Evolutionary conservation across 768 basidiomycete genomes (phyloP).

Genomic region (Mrakia hoshinonis): DNA sequence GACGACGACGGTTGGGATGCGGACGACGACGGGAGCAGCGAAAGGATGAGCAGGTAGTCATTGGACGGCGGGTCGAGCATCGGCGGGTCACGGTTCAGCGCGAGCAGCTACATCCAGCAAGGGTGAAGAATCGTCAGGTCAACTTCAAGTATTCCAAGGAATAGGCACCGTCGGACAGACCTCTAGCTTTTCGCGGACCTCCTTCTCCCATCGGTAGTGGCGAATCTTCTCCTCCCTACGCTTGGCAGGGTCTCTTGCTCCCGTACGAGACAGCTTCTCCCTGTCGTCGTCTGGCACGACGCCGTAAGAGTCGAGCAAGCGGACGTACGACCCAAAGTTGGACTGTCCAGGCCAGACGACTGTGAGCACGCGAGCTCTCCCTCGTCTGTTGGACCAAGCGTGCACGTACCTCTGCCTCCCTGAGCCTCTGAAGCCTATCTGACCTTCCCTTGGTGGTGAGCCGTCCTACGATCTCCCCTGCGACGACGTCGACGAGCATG

Average conservation of each 20-base stretch:
- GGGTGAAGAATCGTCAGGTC: not conserved
- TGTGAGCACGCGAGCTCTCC: not conserved
- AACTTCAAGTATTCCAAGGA: not conserved
- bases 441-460: conserved; percentile 34
- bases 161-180: conserved; percentile 41
- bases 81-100: not conserved
- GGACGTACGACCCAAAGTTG: conserved; percentile 34
- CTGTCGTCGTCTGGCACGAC: conserved; percentile 35
- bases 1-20: not conserved
- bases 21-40: conserved; percentile 16
- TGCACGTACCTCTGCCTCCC: conserved; percentile 36
- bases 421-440: conserved; percentile 34
- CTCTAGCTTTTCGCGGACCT: conserved; percentile 60
- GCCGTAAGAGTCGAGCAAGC: conserved; percentile 35
- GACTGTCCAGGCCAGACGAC: conserved; percentile 25
- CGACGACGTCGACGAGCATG: conserved; percentile 38
- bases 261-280: conserved; percentile 25
- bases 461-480: conserved; percentile 36
- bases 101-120: not conserved
- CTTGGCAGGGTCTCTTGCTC: conserved; percentile 52
- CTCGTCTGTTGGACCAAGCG: not conserved
- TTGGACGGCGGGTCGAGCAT: conserved; percentile 14
- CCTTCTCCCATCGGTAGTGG: conserved; percentile 80
- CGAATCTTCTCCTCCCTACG: conserved; percentile 81
- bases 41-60: conserved; percentile 24